A percentile compares a stretch with the other conserved stretches of the same genome.
phyloP scores from a whole-genome alignment of 1,139 yeast genomes.

The Blastobotrys ciferrii region DNA sequence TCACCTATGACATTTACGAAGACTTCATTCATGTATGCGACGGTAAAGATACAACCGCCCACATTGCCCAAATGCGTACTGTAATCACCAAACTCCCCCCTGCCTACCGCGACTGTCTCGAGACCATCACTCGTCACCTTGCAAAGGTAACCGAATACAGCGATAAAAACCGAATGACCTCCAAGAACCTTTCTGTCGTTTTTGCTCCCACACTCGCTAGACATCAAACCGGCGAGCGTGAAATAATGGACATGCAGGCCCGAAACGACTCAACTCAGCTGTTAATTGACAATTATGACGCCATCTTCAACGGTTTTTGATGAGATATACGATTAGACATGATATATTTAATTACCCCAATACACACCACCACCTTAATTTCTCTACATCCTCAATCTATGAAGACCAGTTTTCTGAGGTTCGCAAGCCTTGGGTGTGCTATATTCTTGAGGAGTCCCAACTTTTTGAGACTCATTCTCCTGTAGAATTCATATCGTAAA shows the following conservation, averaged over 20 bases:
- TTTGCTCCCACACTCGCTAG: slow-evolving; percentile 93
- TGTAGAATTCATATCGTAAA: too few species aligned
- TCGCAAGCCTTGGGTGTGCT: too few species aligned
- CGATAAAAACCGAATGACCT: slow-evolving; percentile 58
- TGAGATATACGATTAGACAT: neutral
- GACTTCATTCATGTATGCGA: slow-evolving; percentile 52
- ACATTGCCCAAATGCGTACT: slow-evolving; percentile 36
- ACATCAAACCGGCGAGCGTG: slow-evolving; percentile 77
- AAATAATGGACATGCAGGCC: slow-evolving; percentile 80
- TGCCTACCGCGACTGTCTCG: slow-evolving; percentile 63
- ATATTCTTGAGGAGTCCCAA: too few species aligned
- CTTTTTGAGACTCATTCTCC: too few species aligned
- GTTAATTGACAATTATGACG: slow-evolving; percentile 55
- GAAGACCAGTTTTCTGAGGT: too few species aligned
- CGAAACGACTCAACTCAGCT: slow-evolving; percentile 80
- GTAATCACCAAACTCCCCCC: slow-evolving; percentile 53
- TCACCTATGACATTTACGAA: slow-evolving; percentile 68
- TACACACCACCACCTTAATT: too few species aligned
- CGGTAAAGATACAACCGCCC: slow-evolving; percentile 36
- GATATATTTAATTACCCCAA: too few species aligned
- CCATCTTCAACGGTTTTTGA: slow-evolving; percentile 36
- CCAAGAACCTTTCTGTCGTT: slow-evolving; percentile 81
- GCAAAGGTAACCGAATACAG: slow-evolving; percentile 32
- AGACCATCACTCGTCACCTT: slow-evolving; percentile 61
- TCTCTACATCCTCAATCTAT: too few species aligned